Evolutionary conservation across 306 rosid species (phyloP).

Genomic region (Rosa chinensis): DNA sequence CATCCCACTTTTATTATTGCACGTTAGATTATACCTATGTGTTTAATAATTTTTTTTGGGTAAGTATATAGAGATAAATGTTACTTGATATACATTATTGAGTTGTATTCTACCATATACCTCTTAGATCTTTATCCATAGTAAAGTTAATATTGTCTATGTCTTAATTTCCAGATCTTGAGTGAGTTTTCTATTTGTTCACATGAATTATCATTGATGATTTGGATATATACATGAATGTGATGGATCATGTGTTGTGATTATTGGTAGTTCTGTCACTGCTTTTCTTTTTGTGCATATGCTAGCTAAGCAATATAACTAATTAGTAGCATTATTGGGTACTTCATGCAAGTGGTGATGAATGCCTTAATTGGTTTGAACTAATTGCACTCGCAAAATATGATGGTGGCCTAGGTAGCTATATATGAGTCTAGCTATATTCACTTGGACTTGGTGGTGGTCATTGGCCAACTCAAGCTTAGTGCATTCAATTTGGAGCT

Average conservation of each 20-base stretch:
- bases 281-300: neutral
- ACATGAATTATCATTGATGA: neutral
- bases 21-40: no score
- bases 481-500: neutral
- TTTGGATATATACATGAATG: neutral
- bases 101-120: neutral
- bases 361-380: neutral
- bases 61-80: no score
- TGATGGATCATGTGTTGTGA: neutral
- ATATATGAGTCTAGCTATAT: neutral
- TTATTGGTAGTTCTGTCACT: neutral
- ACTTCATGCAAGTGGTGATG: neutral
- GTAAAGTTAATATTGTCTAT: no score
- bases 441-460: neutral
- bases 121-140: no score
- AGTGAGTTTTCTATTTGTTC: no score
- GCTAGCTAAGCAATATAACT: no score
- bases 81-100: neutral
- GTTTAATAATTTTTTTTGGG: no score
- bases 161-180: no score
- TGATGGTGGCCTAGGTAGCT: neutral
- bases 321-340: neutral
- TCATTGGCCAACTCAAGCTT: neutral
- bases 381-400: neutral
- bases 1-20: no score